Conservation (phyloP, 2,329 filamentous ascomycete genomes). For the Fusarium torreyae region DNA sequence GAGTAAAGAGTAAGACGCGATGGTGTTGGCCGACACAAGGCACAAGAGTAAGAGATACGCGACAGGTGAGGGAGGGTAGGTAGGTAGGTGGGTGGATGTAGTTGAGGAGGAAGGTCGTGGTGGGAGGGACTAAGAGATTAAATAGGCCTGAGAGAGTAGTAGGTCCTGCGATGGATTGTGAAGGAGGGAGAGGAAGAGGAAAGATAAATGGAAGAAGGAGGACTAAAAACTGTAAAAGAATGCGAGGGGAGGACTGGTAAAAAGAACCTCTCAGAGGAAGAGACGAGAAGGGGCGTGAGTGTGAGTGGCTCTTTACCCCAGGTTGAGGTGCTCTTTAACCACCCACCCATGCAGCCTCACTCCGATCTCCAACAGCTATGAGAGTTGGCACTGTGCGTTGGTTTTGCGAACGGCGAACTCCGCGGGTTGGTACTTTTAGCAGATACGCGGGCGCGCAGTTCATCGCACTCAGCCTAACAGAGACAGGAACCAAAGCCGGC, state of each 20-base stretch:
- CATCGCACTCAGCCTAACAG: conserved; percentile 18
- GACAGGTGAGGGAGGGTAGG: conserved; percentile 23
- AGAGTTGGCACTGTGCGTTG: conserved; percentile 45
- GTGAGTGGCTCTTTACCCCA: conserved; percentile 50
- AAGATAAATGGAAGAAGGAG: conserved; percentile 49
- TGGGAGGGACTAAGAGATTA: conserved; percentile 14
- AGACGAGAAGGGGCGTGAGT: conserved; percentile 47
- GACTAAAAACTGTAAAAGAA: conserved; percentile 40
- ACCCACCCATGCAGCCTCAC: conserved; percentile 38
- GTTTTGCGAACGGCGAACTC: conserved; percentile 40
- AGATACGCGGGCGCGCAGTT: conserved; percentile 27
- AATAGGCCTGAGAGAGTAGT: conserved; percentile 11
- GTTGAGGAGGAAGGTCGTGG: conserved; percentile 15
- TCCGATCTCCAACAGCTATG: conserved; percentile 32
- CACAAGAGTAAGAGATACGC: conserved; percentile 29
- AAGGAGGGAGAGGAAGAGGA: conserved; percentile 37
- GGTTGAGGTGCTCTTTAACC: conserved; percentile 39
- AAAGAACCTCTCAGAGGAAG: conserved; percentile 48
- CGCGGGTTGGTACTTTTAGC: conserved; percentile 35
- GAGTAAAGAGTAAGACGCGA: conserved; percentile 17
- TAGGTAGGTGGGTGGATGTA: conserved; percentile 3
- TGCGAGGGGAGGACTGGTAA: conserved; percentile 48
- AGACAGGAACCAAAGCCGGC: not conserved
- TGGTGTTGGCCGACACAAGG: conserved; percentile 27
- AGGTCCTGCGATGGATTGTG: conserved; percentile 6